Conservation (phyloP, 2,329 filamentous ascomycete genomes). For the Dactylellina parvicollis region DNA sequence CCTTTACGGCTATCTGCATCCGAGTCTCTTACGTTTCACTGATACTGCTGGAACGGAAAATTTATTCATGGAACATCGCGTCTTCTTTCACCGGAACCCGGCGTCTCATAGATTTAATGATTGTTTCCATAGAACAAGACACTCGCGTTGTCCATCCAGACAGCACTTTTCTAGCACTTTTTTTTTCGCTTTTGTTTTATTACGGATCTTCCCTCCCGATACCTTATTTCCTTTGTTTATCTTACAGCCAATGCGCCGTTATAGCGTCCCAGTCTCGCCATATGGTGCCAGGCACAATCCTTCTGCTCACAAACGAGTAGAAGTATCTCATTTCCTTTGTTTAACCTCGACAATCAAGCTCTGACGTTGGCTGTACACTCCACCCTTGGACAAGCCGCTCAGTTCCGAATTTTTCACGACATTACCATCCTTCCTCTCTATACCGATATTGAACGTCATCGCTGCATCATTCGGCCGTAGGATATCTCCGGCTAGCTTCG, state of each 20-base stretch:
- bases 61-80: constrained; percentile 54
- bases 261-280: constrained; percentile 27
- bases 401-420: constrained; percentile 9
- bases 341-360: constrained; percentile 5
- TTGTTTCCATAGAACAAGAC: constrained; percentile 54
- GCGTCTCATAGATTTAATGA: constrained; percentile 54
- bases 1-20: constrained; percentile 34
- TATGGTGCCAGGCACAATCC: constrained; percentile 23
- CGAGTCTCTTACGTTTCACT: constrained; percentile 31
- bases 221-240: constrained; percentile 35
- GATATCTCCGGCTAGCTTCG: constrained; percentile 40
- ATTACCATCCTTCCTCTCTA: constrained; percentile 1
- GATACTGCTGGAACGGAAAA: constrained; percentile 35
- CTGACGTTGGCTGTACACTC: constrained; percentile 41
- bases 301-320: not conserved
- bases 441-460: constrained; percentile 20
- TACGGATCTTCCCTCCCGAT: constrained; percentile 34
- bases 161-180: not conserved
- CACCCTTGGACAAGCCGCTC: constrained; percentile 16
- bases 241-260: constrained; percentile 10
- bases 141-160: constrained; percentile 43
- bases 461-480: constrained; percentile 33
- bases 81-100: constrained; percentile 48
- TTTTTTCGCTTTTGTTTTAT: constrained; percentile 43
- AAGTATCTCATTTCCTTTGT: constrained; percentile 50